phyloP scores from a whole-genome alignment of 1,139 yeast genomes.

The Saccharomyces hybrid region DNA sequence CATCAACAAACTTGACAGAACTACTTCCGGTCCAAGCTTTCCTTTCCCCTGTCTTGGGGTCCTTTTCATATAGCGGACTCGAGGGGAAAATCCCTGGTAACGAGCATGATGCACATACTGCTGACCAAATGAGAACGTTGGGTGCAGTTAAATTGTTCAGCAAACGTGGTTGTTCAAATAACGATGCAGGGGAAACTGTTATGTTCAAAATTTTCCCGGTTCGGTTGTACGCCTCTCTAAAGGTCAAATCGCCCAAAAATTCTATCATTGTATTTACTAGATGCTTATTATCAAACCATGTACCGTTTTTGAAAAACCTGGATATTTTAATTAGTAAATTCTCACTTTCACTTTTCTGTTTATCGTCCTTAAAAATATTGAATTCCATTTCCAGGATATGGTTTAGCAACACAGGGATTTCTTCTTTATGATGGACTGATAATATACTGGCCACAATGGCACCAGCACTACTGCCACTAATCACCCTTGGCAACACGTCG shows the following conservation, averaged over 20 bases:
- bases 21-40: conserved; percentile 67
- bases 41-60: conserved; percentile 52
- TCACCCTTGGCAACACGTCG: conserved; percentile 71
- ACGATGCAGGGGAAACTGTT: conserved; percentile 80
- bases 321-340: conserved; percentile 46
- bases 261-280: conserved; percentile 65
- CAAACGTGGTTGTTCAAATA: conserved; percentile 74
- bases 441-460: conserved; percentile 85
- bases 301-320: conserved; percentile 47
- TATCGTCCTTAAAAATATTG: conserved; percentile 59
- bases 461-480: conserved; percentile 97
- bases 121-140: conserved; percentile 89
- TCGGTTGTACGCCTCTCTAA: conserved; percentile 86
- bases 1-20: conserved; percentile 81
- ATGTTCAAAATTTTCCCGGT: conserved; percentile 82
- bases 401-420: conserved; percentile 49
- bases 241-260: conserved; percentile 82
- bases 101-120: conserved; percentile 94
- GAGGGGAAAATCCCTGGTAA: conserved; percentile 88
- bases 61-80: conserved; percentile 75
- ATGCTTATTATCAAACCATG: conserved; percentile 76
- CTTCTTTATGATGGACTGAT: conserved; percentile 74
- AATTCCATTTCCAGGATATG: conserved; percentile 52
- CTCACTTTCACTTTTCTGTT: conserved; percentile 38
- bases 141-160: conserved; percentile 91